Conservation (phyloP, 345 rosid genomes). For the Arabis hirsuta region DNA sequence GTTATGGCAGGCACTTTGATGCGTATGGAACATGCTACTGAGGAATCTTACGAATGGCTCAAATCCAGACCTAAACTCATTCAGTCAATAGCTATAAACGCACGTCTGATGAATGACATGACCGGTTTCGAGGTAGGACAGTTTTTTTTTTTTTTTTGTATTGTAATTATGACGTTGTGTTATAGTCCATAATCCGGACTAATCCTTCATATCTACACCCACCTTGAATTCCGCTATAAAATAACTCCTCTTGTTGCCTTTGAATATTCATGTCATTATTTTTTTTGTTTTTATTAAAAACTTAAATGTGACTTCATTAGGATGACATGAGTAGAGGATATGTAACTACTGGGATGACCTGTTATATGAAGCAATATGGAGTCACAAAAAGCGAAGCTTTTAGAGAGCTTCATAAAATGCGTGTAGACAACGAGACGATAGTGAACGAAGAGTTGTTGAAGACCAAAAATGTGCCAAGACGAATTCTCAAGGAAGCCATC, state of each 20-base stretch:
- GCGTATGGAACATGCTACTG: slow-evolving; percentile 20
- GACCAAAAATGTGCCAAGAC: slow-evolving; percentile 6
- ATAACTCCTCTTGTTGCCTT: too few species aligned
- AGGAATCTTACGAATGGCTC: slow-evolving; percentile 30
- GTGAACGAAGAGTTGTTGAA: slow-evolving; percentile 19
- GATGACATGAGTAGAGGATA: slow-evolving; percentile 45
- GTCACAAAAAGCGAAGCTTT: slow-evolving; percentile 9
- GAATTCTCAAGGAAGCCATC: slow-evolving; percentile 13
- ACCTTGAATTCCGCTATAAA: too few species aligned
- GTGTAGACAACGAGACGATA: background rate
- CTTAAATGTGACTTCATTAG: background rate
- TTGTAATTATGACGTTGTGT: background rate
- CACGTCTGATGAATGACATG: slow-evolving; percentile 34
- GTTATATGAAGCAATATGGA: slow-evolving; percentile 31
- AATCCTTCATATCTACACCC: too few species aligned
- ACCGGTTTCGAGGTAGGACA: slow-evolving; percentile 24
- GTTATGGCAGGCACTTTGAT: slow-evolving; percentile 18
- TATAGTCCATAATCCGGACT: too few species aligned
- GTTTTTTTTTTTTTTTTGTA: too few species aligned
- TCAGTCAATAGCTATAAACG: background rate
- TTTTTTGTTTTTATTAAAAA: background rate
- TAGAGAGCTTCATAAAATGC: background rate
- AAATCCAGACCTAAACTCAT: slow-evolving; percentile 25
- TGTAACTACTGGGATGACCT: slow-evolving; percentile 6
- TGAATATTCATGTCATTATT: too few species aligned